These are phyloP conservation scores for Phytophthora megakarya DNA, from an alignment of 352 stramenopile species.

Conservation along the genomic window DNA sequence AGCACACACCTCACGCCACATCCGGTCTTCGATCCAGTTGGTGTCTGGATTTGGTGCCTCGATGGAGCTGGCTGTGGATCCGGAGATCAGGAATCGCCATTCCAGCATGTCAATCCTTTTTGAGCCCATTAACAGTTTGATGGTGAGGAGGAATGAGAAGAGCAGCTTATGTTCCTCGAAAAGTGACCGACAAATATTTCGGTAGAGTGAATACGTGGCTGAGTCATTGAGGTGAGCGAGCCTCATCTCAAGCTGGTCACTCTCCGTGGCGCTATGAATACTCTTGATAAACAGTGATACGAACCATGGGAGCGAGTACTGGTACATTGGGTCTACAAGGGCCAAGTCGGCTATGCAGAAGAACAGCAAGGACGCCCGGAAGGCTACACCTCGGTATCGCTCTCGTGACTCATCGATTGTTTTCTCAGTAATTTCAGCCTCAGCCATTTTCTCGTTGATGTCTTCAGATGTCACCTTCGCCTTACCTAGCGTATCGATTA, in stretches of 20 bases:
- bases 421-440: slow-evolving; percentile 92
- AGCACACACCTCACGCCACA: slow-evolving; percentile 79
- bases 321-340: slow-evolving; percentile 93
- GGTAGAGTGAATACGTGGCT: slow-evolving; percentile 94
- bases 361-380: slow-evolving; percentile 90
- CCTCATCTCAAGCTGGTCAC: slow-evolving; percentile 84
- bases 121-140: slow-evolving; percentile 80
- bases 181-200: slow-evolving; percentile 93
- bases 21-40: slow-evolving; percentile 71
- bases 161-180: slow-evolving; percentile 96
- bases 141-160: slow-evolving; percentile 93
- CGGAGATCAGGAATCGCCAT: slow-evolving; percentile 94
- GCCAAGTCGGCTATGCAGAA: slow-evolving; percentile 93
- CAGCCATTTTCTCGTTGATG: slow-evolving; percentile 93
- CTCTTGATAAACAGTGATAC: slow-evolving; percentile 90
- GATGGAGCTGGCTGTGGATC: slow-evolving; percentile 56
- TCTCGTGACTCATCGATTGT: slow-evolving; percentile 91
- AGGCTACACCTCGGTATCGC: slow-evolving; percentile 89
- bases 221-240: slow-evolving; percentile 91
- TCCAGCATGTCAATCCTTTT: slow-evolving; percentile 88
- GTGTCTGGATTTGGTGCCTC: slow-evolving; percentile 83
- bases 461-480: slow-evolving; percentile 93
- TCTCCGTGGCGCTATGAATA: slow-evolving; percentile 81
- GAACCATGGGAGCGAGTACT: slow-evolving; percentile 96
- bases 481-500: slow-evolving; percentile 92